Evolutionary conservation across 768 basidiomycete genomes (phyloP).

Genomic region (Termitomyces sp.): DNA sequence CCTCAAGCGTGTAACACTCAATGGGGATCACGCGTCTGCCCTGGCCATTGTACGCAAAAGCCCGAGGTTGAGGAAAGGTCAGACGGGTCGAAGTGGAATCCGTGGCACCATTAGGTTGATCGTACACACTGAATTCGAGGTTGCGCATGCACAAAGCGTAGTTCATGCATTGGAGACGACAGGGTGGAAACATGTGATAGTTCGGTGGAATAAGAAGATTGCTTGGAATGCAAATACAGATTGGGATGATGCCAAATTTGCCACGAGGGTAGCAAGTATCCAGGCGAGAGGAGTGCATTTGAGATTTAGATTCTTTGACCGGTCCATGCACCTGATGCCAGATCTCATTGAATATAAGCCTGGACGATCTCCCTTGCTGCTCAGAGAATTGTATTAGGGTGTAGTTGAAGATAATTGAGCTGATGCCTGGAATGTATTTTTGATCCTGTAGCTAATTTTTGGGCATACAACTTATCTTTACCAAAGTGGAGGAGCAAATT

Average conservation of each 20-base stretch:
- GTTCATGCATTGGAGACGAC: background rate
- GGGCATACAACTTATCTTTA: too few species aligned
- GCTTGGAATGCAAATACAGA: background rate
- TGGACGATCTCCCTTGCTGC: background rate
- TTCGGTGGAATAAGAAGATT: conserved; percentile 8
- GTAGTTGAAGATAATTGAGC: too few species aligned
- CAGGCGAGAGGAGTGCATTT: background rate
- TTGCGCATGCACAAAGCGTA: background rate
- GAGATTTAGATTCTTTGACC: conserved; percentile 2
- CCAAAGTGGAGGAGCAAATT: too few species aligned
- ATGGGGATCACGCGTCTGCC: conserved; percentile 2
- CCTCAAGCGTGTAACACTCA: background rate
- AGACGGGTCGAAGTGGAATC: background rate
- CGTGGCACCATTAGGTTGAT: background rate
- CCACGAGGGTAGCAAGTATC: background rate
- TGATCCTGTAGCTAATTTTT: too few species aligned
- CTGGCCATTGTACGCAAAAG: background rate
- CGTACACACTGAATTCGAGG: conserved; percentile 1
- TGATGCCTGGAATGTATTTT: too few species aligned
- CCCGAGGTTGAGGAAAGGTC: background rate
- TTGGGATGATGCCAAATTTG: conserved; percentile 2
- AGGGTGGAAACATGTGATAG: conserved; percentile 2
- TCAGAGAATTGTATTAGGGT: background rate
- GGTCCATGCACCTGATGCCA: background rate
- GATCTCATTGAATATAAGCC: conserved; percentile 1